Percentiles rank a stretch among this genome's conserved stretches.
Conservation (phyloP, 1,284 basidiomycete genomes). For the Boletellus deceptivus region DNA sequence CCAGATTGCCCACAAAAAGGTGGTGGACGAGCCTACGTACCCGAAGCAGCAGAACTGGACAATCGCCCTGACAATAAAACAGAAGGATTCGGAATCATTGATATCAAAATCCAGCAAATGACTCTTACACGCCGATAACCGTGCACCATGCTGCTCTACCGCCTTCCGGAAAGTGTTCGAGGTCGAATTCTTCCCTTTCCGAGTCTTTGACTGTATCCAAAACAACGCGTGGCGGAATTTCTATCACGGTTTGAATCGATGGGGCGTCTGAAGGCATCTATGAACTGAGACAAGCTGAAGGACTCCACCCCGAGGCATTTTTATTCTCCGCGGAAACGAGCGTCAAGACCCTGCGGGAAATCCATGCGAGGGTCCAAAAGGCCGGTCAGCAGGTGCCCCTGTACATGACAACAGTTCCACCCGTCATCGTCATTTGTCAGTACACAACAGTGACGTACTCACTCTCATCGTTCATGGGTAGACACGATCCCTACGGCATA, state of each 20-base stretch:
- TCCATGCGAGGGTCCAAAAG: no score
- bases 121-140: constrained; percentile 26
- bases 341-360: no score
- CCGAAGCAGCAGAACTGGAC: constrained; percentile 27
- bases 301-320: no score
- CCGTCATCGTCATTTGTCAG: no score
- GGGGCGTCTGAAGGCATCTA: constrained; percentile 10
- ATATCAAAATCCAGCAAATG: neutral
- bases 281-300: no score
- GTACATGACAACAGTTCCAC: no score
- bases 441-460: no score
- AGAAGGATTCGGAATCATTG: neutral
- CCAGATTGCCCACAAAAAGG: neutral
- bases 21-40: constrained; percentile 13
- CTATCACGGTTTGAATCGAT: neutral
- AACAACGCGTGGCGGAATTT: neutral
- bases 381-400: no score
- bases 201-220: neutral
- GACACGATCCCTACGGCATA: no score
- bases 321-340: no score
- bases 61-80: constrained; percentile 17
- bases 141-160: constrained; percentile 25
- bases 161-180: constrained; percentile 28
- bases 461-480: no score
- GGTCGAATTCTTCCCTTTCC: neutral